phyloP scores from a whole-genome alignment of 2,329 filamentous ascomycete genomes.

The Aureobasidium sp. region DNA sequence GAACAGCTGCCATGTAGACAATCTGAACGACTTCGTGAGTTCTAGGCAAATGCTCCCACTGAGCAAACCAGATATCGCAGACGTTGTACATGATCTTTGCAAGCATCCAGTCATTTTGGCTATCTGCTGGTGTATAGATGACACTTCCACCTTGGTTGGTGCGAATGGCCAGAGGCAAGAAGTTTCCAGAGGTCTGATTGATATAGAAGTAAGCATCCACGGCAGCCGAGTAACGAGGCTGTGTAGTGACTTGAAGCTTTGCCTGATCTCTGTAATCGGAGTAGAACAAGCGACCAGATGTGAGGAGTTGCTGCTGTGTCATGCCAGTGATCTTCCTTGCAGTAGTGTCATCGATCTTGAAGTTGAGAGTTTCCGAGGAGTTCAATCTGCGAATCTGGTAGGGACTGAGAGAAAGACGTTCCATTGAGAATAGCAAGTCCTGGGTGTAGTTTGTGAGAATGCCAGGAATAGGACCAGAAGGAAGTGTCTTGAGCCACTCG shows the following conservation, averaged over 20 bases:
- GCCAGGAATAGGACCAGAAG: background rate
- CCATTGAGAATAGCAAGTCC: conserved; percentile 8
- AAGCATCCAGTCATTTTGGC: background rate
- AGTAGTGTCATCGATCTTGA: conserved; percentile 1
- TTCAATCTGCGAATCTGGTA: conserved; percentile 10
- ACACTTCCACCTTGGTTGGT: conserved; percentile 1
- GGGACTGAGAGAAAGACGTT: conserved; percentile 3
- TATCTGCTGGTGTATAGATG: conserved; percentile 2
- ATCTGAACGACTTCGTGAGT: conserved; percentile 10
- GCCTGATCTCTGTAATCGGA: conserved; percentile 12
- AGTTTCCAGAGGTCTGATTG: background rate
- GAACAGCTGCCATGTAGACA: conserved; percentile 10
- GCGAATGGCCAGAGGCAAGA: background rate
- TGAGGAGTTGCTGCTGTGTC: background rate
- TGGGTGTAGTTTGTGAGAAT: conserved; percentile 16
- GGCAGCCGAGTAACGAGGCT: conserved; percentile 1
- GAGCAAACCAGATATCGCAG: conserved; percentile 6
- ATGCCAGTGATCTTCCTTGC: conserved; percentile 6
- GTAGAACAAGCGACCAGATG: background rate
- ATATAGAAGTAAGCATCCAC: conserved; percentile 15
- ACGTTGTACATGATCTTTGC: conserved; percentile 15
- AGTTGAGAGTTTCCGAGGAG: background rate
- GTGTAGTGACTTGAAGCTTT: background rate
- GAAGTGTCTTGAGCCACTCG: background rate
- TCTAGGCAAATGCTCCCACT: conserved; percentile 10